A percentile compares a stretch with the other conserved stretches of the same genome.
Conservation (phyloP, 176 grass and related monocot species). For the Pontederia paniculata region DNA sequence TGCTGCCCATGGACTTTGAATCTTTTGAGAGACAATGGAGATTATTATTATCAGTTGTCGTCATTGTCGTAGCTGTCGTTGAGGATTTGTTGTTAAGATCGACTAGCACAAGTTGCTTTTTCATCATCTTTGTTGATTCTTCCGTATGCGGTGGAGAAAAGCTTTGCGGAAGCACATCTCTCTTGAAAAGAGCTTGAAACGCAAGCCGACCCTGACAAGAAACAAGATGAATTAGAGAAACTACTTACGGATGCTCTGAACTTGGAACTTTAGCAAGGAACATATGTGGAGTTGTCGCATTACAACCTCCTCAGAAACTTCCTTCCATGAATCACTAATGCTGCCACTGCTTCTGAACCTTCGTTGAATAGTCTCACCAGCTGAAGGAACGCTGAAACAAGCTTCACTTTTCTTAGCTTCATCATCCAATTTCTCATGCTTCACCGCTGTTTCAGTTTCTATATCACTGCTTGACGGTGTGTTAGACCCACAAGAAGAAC, state of each 20-base stretch:
- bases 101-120: slow-evolving; percentile 15
- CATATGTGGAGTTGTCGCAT: slow-evolving; percentile 20
- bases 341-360: slow-evolving; percentile 71
- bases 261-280: slow-evolving; percentile 15
- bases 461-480: slow-evolving; percentile 85
- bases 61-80: no score
- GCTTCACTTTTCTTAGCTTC: slow-evolving; percentile 29
- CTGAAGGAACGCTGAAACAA: slow-evolving; percentile 54
- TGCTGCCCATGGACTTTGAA: not conserved
- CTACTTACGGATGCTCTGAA: slow-evolving; percentile 25
- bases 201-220: slow-evolving; percentile 84
- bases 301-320: slow-evolving; percentile 95
- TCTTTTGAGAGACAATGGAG: not conserved
- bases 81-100: slow-evolving; percentile 51
- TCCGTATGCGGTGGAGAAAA: slow-evolving; percentile 61
- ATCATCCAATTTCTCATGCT: slow-evolving; percentile 45
- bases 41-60: slow-evolving; percentile 6
- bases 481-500: slow-evolving; percentile 96
- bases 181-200: slow-evolving; percentile 83
- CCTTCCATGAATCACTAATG: slow-evolving; percentile 76
- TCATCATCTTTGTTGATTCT: slow-evolving; percentile 34
- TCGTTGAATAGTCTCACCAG: slow-evolving; percentile 50
- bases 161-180: slow-evolving; percentile 86
- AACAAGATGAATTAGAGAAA: slow-evolving; percentile 66
- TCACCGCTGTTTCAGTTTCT: slow-evolving; percentile 54